Percentiles rank a stretch among this genome's conserved stretches.
phyloP scores from a whole-genome alignment of 228 moss, liverwort and hornwort species.

The Sphagnum magellanicum region DNA sequence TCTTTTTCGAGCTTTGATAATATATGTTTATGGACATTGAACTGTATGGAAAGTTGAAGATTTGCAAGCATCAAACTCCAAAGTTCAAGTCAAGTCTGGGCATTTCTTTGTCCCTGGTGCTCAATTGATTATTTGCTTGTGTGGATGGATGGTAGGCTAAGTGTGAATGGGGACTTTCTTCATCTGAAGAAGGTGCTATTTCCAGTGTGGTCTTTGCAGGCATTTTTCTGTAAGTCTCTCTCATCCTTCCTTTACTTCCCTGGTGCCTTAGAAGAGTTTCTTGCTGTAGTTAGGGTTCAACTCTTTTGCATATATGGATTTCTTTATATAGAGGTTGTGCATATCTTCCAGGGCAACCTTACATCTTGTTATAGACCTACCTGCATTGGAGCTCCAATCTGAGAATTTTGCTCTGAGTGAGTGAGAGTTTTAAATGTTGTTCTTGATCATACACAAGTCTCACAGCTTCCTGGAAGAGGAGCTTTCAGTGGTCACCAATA shows the following conservation, averaged over 20 bases:
- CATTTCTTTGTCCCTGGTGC: too few relatives aligned
- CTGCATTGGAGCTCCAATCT: neutral
- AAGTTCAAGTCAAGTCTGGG: too few relatives aligned
- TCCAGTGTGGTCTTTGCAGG: slow-evolving; percentile 87
- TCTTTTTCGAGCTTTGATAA: neutral
- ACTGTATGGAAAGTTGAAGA: too few relatives aligned
- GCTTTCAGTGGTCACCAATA: too few relatives aligned
- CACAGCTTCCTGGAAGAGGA: too few relatives aligned
- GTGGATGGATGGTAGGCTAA: slow-evolving; percentile 51
- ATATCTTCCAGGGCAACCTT: neutral
- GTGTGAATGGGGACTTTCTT: slow-evolving; percentile 83
- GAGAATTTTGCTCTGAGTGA: too few relatives aligned
- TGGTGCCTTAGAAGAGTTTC: neutral
- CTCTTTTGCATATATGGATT: neutral
- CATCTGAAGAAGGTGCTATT: slow-evolving; percentile 74
- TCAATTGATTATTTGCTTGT: neutral
- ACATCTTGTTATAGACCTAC: neutral
- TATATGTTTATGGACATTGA: too few relatives aligned
- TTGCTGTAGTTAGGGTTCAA: neutral
- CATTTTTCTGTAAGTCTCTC: slow-evolving; percentile 45
- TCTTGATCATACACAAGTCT: too few relatives aligned
- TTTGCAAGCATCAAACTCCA: too few relatives aligned
- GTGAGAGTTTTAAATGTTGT: too few relatives aligned
- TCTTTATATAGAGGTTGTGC: too few relatives aligned
- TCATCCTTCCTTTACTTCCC: neutral